phyloP scores from a whole-genome alignment of 1,139 yeast species.

The Candida sanyaensis region DNA sequence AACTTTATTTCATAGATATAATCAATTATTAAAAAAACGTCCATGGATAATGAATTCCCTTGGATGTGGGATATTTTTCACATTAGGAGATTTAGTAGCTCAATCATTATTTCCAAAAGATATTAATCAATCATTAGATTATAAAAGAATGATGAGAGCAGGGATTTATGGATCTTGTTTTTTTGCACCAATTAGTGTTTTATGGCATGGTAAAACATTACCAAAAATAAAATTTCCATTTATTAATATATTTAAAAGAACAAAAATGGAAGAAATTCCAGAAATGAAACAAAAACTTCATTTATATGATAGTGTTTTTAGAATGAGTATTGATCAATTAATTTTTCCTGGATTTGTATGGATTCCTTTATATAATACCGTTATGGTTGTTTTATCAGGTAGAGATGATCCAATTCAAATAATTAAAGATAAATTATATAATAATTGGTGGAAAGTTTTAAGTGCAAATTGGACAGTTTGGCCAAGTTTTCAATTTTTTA shows the following conservation, averaged over 20 bases:
- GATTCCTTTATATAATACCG: conserved; percentile 48
- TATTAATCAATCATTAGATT: background rate
- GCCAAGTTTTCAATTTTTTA: conserved; percentile 45
- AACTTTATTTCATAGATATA: conserved; percentile 39
- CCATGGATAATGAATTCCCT: conserved; percentile 59
- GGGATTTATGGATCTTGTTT: conserved; percentile 72
- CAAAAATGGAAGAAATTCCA: conserved; percentile 11
- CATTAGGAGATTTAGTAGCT: conserved; percentile 74
- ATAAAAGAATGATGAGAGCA: conserved; percentile 59
- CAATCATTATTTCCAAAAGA: conserved; percentile 52
- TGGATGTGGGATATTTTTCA: conserved; percentile 65
- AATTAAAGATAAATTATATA: conserved; percentile 33
- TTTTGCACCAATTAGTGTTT: conserved; percentile 74
- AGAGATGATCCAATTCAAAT: conserved; percentile 38
- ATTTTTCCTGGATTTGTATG: conserved; percentile 37
- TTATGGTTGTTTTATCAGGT: conserved; percentile 40
- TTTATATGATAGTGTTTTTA: conserved; percentile 35
- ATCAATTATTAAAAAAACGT: conserved; percentile 39
- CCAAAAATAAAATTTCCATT: conserved; percentile 51
- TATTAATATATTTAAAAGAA: conserved; percentile 15
- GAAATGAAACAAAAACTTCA: conserved; percentile 18
- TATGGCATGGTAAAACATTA: conserved; percentile 64
- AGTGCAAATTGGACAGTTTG: conserved; percentile 48
- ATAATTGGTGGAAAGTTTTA: conserved; percentile 47
- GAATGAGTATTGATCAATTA: conserved; percentile 41